A percentile compares a stretch with the other conserved stretches of the same genome.
Evolutionary conservation across 257 asterid genomes (phyloP).

Genomic region (Solanum etuberosum): DNA sequence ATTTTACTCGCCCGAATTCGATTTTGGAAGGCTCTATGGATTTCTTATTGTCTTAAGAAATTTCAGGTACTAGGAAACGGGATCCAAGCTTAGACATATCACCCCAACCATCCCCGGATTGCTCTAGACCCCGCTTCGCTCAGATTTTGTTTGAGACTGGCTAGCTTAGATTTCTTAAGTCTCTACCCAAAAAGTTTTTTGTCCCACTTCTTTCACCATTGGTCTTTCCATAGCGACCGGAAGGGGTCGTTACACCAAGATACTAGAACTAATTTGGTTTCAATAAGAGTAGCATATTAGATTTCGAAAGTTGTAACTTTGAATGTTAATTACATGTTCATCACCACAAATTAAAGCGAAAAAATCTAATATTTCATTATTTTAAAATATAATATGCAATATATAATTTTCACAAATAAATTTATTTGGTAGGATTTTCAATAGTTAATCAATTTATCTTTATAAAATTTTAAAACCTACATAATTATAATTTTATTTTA

Average conservation of each 20-base stretch:
- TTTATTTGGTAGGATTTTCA: neutral
- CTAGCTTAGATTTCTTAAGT: no score
- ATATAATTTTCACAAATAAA: neutral
- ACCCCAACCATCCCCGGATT: neutral
- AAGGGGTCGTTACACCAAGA: no score
- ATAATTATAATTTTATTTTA: no score
- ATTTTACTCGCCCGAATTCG: rapidly evolving
- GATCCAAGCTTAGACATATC: neutral
- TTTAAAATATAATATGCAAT: neutral
- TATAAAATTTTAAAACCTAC: no score
- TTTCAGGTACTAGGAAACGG: neutral
- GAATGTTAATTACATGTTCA: neutral
- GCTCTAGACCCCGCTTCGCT: neutral
- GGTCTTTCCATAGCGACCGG: no score
- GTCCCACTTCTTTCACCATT: neutral
- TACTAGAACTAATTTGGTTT: no score
- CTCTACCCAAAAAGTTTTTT: neutral
- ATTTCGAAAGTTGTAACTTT: no score
- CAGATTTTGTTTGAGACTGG: no score
- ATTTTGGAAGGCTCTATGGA: neutral
- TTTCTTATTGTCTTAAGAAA: neutral
- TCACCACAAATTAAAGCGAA: rapidly evolving
- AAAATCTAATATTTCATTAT: no score
- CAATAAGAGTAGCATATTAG: no score
- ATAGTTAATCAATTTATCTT: neutral